Base-by-base conservation (phyloP, 1,284 basidiomycete genomes). In the Somion occarium region DNA sequence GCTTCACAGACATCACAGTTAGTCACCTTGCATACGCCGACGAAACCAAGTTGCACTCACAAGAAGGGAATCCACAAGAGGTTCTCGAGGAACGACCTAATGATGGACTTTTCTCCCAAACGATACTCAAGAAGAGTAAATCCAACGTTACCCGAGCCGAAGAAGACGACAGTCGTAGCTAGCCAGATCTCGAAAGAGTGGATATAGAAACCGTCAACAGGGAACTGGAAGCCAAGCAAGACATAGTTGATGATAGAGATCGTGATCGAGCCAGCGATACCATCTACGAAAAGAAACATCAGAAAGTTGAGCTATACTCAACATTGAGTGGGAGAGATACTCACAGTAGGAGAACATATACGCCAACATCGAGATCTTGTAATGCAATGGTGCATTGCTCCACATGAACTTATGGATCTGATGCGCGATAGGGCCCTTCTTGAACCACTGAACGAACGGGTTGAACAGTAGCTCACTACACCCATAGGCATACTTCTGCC, bases 401-500 rank as follows among this genome's bases (percentile, higher is more conserved):
- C 72, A 73, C 43, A 73, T 46, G 61, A 73, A 80, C 43, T 61
- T 59, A 50, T 73, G 72, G 62, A 78, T 78, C 54, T 79, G 72
- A 27, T 64, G 60, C 19, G 74, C 69, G 57, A 80, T 67, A 19
- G 79, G 79, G 30, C 78, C 77, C 49, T 68, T 68, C 53, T 63
- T 63, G 59, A 70, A 70, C 78, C 78, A 80, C 55, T 73, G 60
- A 20, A 65, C 66, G 59, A 82, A 42, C 18, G 77, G 77, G 60
- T 75, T 70, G 66, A 75, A 73, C 50, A 73, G 56, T 51, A 73
- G 58, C 60, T 70, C 69, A 56, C 60, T 68, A 55, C 68, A 70
- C 2, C 65, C 61, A 53, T 73, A 80, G 7, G 76, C 71, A 62
- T 80, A 81, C 63, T 81, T 82, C 59, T 80, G 78, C 78, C 78